These are phyloP conservation scores for Stemphylium vesicarium DNA, from an alignment of 2,329 filamentous ascomycete species.

Conservation along the genomic window DNA sequence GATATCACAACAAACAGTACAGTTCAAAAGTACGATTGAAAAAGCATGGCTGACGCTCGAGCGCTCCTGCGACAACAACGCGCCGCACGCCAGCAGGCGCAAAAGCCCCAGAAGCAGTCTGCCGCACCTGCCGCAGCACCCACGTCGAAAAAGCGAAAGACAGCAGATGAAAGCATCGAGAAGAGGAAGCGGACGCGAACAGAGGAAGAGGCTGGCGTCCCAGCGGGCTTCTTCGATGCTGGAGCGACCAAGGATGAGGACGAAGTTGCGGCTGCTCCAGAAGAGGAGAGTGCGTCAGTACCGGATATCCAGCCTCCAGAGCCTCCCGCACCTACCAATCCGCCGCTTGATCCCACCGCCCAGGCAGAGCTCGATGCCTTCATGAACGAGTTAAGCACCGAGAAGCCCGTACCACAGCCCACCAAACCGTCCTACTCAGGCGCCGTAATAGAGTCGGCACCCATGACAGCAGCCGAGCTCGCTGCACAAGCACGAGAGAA, in stretches of 20 bases:
- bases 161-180: conserved; percentile 35
- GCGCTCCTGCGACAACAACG: conserved; percentile 49
- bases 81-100: conserved; percentile 45
- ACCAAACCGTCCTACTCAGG: conserved; percentile 53
- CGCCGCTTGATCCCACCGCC: conserved; percentile 26
- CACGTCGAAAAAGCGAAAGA: conserved; percentile 46
- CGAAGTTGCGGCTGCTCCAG: conserved; percentile 1
- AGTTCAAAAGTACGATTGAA: neutral
- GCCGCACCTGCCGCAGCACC: conserved; percentile 38
- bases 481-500: conserved; percentile 55
- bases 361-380: conserved; percentile 63
- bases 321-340: conserved; percentile 8
- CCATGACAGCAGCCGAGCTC: conserved; percentile 55
- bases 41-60: conserved; percentile 48
- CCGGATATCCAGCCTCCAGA: conserved; percentile 14
- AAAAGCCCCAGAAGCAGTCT: conserved; percentile 38
- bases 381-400: conserved; percentile 66
- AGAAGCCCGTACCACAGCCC: conserved; percentile 80
- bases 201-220: conserved; percentile 41
- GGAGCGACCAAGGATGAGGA: conserved; percentile 23
- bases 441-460: conserved; percentile 54
- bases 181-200: conserved; percentile 44
- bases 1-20: neutral
- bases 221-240: conserved; percentile 46
- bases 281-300: conserved; percentile 3